Evolutionary conservation across 129 eudicot species (phyloP), one percentile per base, ranked within the genome.

Genomic region (Apium graveolens): DNA sequence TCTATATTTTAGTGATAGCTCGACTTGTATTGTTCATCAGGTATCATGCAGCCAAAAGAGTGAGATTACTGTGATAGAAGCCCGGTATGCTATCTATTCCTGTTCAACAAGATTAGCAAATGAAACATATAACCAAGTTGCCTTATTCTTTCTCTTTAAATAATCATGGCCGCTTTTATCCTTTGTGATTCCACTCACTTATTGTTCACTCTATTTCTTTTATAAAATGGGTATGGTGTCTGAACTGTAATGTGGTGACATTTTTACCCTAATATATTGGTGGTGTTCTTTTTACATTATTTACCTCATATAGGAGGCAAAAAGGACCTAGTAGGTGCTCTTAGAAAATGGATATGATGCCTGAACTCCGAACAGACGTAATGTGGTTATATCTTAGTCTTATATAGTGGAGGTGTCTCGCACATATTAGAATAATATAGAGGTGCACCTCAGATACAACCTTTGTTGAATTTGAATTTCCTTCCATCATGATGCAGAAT

Each of bases 1-100:
- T n/a, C 73, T 2, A 45, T 76, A 20, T 43, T 24, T 24, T 21
- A 51, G 3, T 73, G 37, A 26, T 42, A 21, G 31, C 34, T 24
- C 7, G 16, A 43, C 37, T 63, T 66, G 37, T 63, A 71, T 43
- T 20, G 17, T 76, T 78, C 32, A 41, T 51, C 86, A 94, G 98
- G 98, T 94, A 77, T 66, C 77, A 69, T 83, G 89, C 43, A 84
- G 89, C 82, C 87, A 88, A 78, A 85, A 84, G 87, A 86, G 87
- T 44, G 88, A 88, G 44, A 78, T 81, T 76, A 80, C 88, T 66
- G 75, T 83, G 70, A 55, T 91, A 75, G 91, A 94, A 87, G 92
- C 94, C 51, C 73, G 90, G 98, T 94, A 90, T 79, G 89, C 81
- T 85, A 85, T 83, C 73, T 81, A 78, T 57, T 44, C 77, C 32